These are phyloP conservation scores for Cladorrhinum sp. DNA, from an alignment of 2,329 filamentous ascomycete species.

Conservation along the genomic window DNA sequence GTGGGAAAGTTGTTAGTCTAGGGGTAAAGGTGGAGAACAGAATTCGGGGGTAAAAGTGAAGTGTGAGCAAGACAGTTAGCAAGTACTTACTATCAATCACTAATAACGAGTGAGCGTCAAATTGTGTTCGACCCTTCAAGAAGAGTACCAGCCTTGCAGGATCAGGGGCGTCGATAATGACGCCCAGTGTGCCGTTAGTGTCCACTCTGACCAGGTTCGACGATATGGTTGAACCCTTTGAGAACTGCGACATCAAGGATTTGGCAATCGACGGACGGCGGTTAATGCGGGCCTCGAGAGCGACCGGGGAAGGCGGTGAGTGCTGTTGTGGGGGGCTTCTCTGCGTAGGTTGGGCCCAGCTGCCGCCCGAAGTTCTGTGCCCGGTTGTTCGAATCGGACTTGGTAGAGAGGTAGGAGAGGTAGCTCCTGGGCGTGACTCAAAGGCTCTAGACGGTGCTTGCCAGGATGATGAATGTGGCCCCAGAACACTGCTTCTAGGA, in stretches of 20 bases:
- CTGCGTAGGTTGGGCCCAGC: neutral
- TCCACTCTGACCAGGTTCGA: conserved; percentile 11
- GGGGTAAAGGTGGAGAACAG: neutral
- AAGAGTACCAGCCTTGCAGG: conserved; percentile 12
- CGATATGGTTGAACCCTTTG: neutral
- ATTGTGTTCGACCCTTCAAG: neutral
- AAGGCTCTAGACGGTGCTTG: neutral
- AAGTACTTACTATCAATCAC: conserved; percentile 13
- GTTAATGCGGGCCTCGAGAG: neutral
- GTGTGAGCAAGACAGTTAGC: neutral
- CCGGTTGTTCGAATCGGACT: neutral
- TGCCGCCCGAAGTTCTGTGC: neutral
- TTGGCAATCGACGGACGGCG: conserved; percentile 2
- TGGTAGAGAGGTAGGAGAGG: neutral
- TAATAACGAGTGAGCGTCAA: neutral
- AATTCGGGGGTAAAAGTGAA: neutral
- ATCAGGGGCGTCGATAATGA: conserved; percentile 14
- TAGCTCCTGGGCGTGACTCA: neutral
- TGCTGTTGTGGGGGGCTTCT: neutral
- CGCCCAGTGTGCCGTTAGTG: conserved; percentile 8
- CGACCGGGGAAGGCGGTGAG: neutral
- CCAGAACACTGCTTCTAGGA: neutral
- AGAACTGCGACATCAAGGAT: conserved; percentile 4
- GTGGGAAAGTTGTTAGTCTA: neutral
- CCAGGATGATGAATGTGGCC: no score